These are phyloP conservation scores for Tulasnella sp. DNA, from an alignment of 768 basidiomycete species.

Conservation along the genomic window DNA sequence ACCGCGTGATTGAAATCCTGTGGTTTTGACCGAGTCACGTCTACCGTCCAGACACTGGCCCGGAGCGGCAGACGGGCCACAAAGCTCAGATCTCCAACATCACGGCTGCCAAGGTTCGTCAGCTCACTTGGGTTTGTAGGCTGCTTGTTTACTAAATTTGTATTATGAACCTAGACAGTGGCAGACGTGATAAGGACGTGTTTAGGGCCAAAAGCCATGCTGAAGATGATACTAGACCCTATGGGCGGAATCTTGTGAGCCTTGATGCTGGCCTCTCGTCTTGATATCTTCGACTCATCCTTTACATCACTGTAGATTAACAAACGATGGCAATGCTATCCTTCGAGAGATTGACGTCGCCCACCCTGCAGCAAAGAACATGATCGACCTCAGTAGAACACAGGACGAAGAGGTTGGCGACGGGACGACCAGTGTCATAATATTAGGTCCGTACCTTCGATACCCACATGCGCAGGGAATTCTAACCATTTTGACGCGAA, in stretches of 20 bases:
- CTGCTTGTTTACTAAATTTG: background rate
- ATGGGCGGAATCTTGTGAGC: constrained; percentile 95
- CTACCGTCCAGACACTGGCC: constrained; percentile 62
- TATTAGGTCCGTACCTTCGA: constrained; percentile 55
- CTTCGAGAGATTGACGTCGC: constrained; percentile 97
- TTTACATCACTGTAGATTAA: constrained; percentile 45
- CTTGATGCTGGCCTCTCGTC: no score
- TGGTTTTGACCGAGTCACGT: background rate
- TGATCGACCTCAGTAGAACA: constrained; percentile 96
- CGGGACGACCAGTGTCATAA: constrained; percentile 97
- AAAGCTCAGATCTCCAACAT: constrained; percentile 97
- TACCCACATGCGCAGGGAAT: background rate
- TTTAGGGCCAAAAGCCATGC: constrained; percentile 94
- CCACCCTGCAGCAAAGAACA: constrained; percentile 97
- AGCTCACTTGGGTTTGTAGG: background rate
- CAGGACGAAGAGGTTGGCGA: constrained; percentile 99
- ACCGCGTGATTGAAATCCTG: background rate
- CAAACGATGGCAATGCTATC: constrained; percentile 99
- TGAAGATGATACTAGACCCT: constrained; percentile 98
- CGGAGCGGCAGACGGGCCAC: constrained; percentile 85
- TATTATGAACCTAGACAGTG: constrained; percentile 54
- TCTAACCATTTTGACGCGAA: background rate
- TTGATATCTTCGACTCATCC: no score
- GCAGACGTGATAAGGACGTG: constrained; percentile 98
- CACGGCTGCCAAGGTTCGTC: constrained; percentile 81